These are phyloP conservation scores for Plantago elongata DNA, from an alignment of 257 asterid species.

Conservation along the genomic window DNA sequence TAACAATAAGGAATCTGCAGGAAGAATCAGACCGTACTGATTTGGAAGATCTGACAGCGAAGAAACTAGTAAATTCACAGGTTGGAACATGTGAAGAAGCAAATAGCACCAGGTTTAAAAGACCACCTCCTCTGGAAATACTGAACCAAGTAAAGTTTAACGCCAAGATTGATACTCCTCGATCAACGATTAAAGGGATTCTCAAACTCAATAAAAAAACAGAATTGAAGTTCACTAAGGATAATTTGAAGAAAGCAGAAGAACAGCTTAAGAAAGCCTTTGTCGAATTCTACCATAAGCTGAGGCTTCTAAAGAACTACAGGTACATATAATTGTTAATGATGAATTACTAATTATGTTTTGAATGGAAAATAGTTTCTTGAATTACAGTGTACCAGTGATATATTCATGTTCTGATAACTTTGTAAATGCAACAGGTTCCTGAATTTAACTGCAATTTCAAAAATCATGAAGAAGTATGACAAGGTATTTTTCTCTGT, in stretches of 20 bases:
- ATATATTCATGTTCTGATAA: conserved; percentile 6
- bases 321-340: conserved; percentile 17
- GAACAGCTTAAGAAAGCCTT: conserved; percentile 39
- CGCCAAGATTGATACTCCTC: conserved; percentile 28
- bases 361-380: too few relatives aligned
- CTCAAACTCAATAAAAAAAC: conserved; percentile 24
- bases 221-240: conserved; percentile 36
- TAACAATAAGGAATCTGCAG: neutral
- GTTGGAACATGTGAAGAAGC: conserved; percentile 1
- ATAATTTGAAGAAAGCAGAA: conserved; percentile 41
- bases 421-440: conserved; percentile 32
- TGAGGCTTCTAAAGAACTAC: conserved; percentile 43
- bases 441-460: conserved; percentile 43
- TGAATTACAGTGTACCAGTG: neutral
- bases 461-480: conserved; percentile 54
- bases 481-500: conserved; percentile 35
- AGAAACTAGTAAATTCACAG: conserved; percentile 11
- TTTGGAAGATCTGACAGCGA: conserved; percentile 6
- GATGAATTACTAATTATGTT: neutral
- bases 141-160: conserved; percentile 37
- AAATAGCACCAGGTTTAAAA: conserved; percentile 11
- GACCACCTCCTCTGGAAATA: conserved; percentile 32
- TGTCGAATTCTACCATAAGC: conserved; percentile 41
- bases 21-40: conserved; percentile 11
- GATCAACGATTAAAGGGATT: conserved; percentile 35